phyloP scores from a whole-genome alignment of 495 filamentous ascomycete genomes.

The Acidomyces sp. region DNA sequence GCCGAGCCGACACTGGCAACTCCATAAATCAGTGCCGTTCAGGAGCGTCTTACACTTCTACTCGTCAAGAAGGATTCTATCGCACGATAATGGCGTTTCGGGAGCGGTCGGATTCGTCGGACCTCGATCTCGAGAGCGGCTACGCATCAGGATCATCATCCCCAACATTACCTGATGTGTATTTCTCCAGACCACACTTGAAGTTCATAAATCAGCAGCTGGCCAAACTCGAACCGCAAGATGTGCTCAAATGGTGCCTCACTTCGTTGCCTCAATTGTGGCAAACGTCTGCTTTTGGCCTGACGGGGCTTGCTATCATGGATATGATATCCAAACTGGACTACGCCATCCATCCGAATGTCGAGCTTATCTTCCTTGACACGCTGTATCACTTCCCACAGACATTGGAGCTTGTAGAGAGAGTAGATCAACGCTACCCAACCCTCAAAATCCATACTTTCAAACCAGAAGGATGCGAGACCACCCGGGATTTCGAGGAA shows the following conservation, averaged over 20 bases:
- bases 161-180: conserved; percentile 55
- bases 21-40: no score
- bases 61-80: no score
- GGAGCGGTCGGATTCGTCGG: conserved; percentile 12
- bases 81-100: conserved; percentile 9
- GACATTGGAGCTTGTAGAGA: conserved; percentile 70
- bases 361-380: conserved; percentile 93
- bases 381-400: conserved; percentile 92
- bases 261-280: conserved; percentile 80
- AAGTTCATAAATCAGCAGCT: conserved; percentile 81
- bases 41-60: no score
- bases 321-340: conserved; percentile 78
- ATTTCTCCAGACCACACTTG: conserved; percentile 79
- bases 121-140: conserved; percentile 54
- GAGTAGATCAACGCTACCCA: conserved; percentile 62
- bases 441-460: conserved; percentile 71
- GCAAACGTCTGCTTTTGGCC: conserved; percentile 94
- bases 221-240: conserved; percentile 66
- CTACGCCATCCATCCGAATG: conserved; percentile 43
- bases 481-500: conserved; percentile 59
- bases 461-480: conserved; percentile 63
- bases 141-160: conserved; percentile 70
- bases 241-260: conserved; percentile 85
- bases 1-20: no score
- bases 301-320: conserved; percentile 84